These are phyloP conservation scores for Cladorrhinum samala DNA, from an alignment of 495 filamentous ascomycete genomes.

Conservation along the genomic window DNA sequence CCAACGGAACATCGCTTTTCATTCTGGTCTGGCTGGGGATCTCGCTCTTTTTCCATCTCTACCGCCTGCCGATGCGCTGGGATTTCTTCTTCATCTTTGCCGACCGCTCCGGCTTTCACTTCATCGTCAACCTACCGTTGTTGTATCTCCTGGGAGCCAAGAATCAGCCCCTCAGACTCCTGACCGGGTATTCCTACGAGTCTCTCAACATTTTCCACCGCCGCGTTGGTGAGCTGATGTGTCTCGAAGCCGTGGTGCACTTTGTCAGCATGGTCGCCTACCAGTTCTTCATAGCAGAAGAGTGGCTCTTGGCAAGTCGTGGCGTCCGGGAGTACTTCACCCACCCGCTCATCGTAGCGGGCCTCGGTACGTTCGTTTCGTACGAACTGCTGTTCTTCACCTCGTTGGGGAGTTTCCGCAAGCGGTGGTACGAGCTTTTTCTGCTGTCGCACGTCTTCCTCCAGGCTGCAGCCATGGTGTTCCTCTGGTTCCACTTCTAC, in stretches of 20 bases:
- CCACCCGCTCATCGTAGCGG: constrained; percentile 28
- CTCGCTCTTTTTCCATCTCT: constrained; percentile 52
- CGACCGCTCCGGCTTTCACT: constrained; percentile 50
- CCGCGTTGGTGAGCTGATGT: constrained; percentile 18
- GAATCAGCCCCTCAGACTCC: constrained; percentile 51
- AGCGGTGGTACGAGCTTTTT: constrained; percentile 28
- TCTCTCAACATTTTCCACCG: constrained; percentile 57
- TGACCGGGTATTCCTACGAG: constrained; percentile 60
- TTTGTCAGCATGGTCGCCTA: constrained; percentile 39
- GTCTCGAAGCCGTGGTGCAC: constrained; percentile 31
- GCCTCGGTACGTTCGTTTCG: constrained; percentile 39
- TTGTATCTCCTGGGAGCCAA: constrained; percentile 59
- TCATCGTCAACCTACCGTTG: constrained; percentile 50
- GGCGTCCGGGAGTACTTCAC: constrained; percentile 18
- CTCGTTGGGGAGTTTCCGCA: constrained; percentile 21
- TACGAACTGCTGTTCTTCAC: constrained; percentile 55
- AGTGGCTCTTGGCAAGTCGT: constrained; percentile 19
- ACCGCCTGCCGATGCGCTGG: constrained; percentile 37
- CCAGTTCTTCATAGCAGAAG: constrained; percentile 28
- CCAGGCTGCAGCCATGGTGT: constrained; percentile 44
- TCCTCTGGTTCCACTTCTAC: constrained; percentile 50
- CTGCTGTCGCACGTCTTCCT: constrained; percentile 42
- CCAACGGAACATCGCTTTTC: constrained; percentile 46
- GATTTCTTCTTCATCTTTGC: constrained; percentile 48
- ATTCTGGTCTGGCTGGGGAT: constrained; percentile 44